Conservation (phyloP, 805 yeast genomes). For the Wickerhamiella siamensis region DNA sequence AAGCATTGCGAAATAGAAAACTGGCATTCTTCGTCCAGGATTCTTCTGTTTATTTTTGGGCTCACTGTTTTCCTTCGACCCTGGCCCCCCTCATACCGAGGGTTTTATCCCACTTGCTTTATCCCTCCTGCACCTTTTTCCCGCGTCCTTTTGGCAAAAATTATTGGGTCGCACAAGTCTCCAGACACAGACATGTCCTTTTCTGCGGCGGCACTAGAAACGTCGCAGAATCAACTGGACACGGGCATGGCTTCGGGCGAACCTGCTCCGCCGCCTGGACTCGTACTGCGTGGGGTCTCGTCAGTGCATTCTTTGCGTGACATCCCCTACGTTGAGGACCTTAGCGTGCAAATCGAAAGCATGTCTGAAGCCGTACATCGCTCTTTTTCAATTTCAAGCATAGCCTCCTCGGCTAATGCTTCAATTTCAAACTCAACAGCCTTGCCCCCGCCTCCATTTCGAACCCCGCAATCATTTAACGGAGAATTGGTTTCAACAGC, state of each 20-base stretch:
- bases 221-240: background rate
- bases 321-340: conserved; percentile 16
- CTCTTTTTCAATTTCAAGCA: conserved; percentile 1
- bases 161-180: no score
- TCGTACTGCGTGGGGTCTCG: conserved; percentile 5
- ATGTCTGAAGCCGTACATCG: conserved; percentile 1
- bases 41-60: no score
- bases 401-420: background rate
- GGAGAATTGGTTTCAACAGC: background rate
- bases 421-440: background rate
- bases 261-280: background rate
- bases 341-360: background rate
- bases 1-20: no score
- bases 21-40: no score
- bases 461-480: background rate
- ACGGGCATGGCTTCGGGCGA: background rate
- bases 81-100: no score
- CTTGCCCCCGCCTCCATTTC: background rate
- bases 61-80: no score
- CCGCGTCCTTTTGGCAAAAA: no score
- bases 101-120: no score
- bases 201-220: background rate
- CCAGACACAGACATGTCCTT: background rate
- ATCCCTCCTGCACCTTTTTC: no score
- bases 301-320: conserved; percentile 17